A percentile compares a stretch with the other conserved stretches of the same genome.
Evolutionary conservation across 305 asterid genomes (phyloP).

Genomic region (Lippia alba): DNA sequence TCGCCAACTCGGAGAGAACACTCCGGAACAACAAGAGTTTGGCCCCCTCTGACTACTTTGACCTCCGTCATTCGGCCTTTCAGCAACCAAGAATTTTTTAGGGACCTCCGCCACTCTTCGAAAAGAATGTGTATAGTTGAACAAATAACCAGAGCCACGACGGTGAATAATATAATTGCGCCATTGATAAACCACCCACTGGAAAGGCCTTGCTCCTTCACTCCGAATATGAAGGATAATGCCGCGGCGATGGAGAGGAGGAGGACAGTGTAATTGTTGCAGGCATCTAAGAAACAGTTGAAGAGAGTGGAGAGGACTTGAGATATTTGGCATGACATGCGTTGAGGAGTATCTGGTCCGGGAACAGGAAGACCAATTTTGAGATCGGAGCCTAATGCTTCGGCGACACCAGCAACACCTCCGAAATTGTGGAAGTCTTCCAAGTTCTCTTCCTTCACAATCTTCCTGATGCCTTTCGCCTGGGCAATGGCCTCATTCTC

Average conservation of each 20-base stretch:
- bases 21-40: background rate
- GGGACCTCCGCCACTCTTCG: background rate
- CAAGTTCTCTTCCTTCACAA: conserved; percentile 34
- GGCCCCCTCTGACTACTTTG: conserved; percentile 35
- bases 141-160: conserved; percentile 23
- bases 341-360: background rate
- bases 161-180: conserved; percentile 10
- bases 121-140: conserved; percentile 18
- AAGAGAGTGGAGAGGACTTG: conserved; percentile 24
- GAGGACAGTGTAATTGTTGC: conserved; percentile 32
- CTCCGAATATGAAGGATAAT: conserved; percentile 41
- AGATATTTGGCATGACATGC: background rate
- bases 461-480: conserved; percentile 20
- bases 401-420: conserved; percentile 34
- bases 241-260: conserved; percentile 39
- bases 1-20: conserved; percentile 24
- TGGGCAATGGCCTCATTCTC: conserved; percentile 14
- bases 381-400: conserved; percentile 37
- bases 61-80: conserved; percentile 32
- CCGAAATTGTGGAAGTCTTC: conserved; percentile 28
- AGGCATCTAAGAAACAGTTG: conserved; percentile 30
- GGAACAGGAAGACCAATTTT: conserved; percentile 27
- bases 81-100: conserved; percentile 4
- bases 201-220: conserved; percentile 38
- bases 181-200: conserved; percentile 38